These are phyloP conservation scores for Fusarium phyllophilum DNA, from an alignment of 2,329 filamentous ascomycete species.

Conservation along the genomic window DNA sequence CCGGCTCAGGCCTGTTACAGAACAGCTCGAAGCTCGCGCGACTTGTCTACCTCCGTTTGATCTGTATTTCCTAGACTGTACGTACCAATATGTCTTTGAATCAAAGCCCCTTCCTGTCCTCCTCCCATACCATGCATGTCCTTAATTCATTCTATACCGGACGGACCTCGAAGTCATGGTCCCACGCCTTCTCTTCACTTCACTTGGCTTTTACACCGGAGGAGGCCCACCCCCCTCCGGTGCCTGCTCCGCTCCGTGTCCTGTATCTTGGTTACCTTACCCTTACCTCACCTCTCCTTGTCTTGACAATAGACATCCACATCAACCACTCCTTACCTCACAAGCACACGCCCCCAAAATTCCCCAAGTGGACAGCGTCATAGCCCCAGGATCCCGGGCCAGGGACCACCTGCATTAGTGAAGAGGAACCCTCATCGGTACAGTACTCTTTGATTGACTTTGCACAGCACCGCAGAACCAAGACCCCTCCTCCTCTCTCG, in stretches of 20 bases:
- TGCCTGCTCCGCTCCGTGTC: conserved; percentile 31
- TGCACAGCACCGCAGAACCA: conserved; percentile 66
- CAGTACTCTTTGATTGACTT: conserved; percentile 61
- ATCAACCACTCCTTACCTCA: conserved; percentile 37
- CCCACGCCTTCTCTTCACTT: conserved; percentile 2
- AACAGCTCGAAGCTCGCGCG: conserved; percentile 32
- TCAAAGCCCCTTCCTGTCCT: conserved; percentile 3
- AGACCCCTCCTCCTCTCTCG: conserved; percentile 45
- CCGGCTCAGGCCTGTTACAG: conserved; percentile 25
- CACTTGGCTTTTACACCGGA: conserved; percentile 23
- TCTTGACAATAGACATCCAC: conserved; percentile 28
- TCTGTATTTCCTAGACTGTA: conserved; percentile 29
- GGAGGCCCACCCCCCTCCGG: conserved; percentile 41
- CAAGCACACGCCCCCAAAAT: conserved; percentile 41
- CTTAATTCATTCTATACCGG: background rate
- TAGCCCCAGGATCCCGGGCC: conserved; percentile 57
- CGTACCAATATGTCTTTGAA: conserved; percentile 16
- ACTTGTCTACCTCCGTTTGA: conserved; percentile 29
- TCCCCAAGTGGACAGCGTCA: conserved; percentile 49
- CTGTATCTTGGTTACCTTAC: conserved; percentile 25
- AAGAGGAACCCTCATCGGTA: conserved; percentile 45
- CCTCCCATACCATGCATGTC: background rate
- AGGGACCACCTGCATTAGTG: conserved; percentile 48
- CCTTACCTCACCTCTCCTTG: conserved; percentile 15
- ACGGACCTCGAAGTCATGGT: conserved; percentile 31